Percentiles rank a stretch among this genome's conserved stretches.
Evolutionary conservation across 139 green algal species (phyloP).

Genomic region (Limnomonas spitsbergensis): DNA sequence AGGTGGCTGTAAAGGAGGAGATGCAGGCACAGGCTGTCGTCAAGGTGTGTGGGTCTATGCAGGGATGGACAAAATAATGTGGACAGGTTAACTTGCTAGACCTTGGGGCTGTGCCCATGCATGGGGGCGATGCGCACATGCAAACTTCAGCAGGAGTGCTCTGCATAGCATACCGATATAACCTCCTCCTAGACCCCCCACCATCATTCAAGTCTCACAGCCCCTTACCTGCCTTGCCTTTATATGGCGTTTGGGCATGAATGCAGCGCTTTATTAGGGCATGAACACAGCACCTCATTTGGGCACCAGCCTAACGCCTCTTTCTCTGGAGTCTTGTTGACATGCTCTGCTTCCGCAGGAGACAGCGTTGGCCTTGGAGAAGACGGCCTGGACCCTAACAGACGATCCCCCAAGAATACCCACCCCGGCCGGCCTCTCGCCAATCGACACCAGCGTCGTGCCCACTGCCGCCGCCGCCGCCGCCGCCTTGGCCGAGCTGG

Average conservation of each 20-base stretch:
- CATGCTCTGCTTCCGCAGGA: too few relatives aligned
- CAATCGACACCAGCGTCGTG: neutral
- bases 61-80: neutral
- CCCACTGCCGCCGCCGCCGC: neutral
- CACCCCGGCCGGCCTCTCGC: neutral
- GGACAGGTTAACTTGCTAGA: neutral
- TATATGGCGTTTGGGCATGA: too few relatives aligned
- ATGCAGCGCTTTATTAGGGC: too few relatives aligned
- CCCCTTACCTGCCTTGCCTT: too few relatives aligned
- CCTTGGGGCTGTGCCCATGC: neutral
- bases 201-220: too few relatives aligned
- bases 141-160: too few relatives aligned
- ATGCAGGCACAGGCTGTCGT: slow-evolving; percentile 61
- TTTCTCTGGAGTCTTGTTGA: too few relatives aligned
- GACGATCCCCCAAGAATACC: neutral
- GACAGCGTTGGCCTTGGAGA: slow-evolving; percentile 19
- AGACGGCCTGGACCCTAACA: neutral
- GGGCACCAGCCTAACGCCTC: too few relatives aligned
- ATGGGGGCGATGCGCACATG: neutral
- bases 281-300: too few relatives aligned
- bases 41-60: slow-evolving; percentile 18
- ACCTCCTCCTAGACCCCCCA: too few relatives aligned
- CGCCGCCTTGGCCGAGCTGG: neutral
- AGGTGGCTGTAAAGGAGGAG: slow-evolving; percentile 76
- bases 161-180: too few relatives aligned